Evolutionary conservation across 179 eudicot species (phyloP).

Genomic region (Gypsophila paniculata): DNA sequence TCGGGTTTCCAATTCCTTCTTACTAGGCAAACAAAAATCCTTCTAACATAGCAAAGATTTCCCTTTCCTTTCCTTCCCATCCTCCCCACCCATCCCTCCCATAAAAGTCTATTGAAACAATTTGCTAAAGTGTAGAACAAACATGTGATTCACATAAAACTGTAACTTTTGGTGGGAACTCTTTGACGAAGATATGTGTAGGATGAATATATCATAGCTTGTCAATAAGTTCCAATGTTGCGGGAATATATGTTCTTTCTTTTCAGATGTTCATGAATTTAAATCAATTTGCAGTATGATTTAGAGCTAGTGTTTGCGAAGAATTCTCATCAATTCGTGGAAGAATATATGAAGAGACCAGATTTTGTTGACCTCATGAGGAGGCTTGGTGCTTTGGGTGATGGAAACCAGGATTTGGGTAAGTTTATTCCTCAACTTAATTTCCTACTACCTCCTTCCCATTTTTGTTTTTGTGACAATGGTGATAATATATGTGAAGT

Average conservation of each 20-base stretch:
- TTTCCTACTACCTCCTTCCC: neutral
- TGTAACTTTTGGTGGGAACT: neutral
- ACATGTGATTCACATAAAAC: neutral
- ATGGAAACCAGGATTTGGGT: constrained; percentile 78
- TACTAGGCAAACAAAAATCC: neutral
- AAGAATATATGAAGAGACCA: constrained; percentile 86
- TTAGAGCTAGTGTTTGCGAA: constrained; percentile 87
- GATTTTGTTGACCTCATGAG: constrained; percentile 85
- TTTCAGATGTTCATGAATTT: neutral
- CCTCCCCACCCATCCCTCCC: too few species aligned
- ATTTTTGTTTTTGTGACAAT: too few species aligned
- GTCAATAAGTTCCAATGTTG: neutral
- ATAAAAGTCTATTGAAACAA: neutral
- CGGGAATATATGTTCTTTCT: neutral
- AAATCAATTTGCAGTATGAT: constrained; percentile 56
- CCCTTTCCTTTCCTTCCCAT: neutral
- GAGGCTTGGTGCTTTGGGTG: constrained; percentile 92
- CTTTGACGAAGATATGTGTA: neutral
- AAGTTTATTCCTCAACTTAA: constrained; percentile 24
- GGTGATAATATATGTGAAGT: too few species aligned
- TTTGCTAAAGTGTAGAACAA: neutral
- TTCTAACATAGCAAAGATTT: neutral
- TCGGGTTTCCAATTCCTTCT: neutral
- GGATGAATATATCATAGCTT: neutral
- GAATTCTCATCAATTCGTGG: constrained; percentile 77